Evolutionary conservation across 495 filamentous ascomycete species (phyloP).

Genomic region (Tuber umbilicatum): DNA sequence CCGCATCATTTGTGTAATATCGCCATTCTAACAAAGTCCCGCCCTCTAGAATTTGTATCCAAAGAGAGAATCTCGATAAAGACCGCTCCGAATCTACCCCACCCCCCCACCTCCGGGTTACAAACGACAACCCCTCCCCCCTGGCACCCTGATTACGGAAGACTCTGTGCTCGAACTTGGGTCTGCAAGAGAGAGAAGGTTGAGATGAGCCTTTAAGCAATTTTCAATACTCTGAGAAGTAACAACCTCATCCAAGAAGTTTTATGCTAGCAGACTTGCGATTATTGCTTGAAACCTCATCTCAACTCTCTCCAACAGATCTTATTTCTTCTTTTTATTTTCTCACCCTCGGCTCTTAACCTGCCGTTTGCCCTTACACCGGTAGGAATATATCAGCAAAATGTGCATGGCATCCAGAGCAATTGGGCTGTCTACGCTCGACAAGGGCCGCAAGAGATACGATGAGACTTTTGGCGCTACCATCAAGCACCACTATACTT

Average conservation of each 20-base stretch:
- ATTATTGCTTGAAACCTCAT: background rate
- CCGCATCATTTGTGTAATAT: background rate
- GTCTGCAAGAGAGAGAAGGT: background rate
- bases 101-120: background rate
- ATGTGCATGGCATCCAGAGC: background rate
- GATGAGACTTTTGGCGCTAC: background rate
- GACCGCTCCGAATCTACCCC: background rate
- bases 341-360: background rate
- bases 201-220: conserved; percentile 2
- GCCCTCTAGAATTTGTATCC: background rate
- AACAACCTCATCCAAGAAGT: background rate
- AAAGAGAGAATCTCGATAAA: background rate
- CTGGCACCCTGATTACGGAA: background rate
- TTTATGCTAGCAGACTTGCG: conserved; percentile 1
- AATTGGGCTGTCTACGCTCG: background rate
- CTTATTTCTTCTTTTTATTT: background rate
- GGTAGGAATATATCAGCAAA: background rate
- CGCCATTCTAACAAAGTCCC: background rate
- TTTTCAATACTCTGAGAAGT: background rate
- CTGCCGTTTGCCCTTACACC: background rate
- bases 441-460: background rate
- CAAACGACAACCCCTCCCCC: background rate
- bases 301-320: background rate
- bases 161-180: background rate
- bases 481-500: background rate